These are phyloP conservation scores for Leccinum subgranulosum DNA, from an alignment of 768 basidiomycete species.

Conservation along the genomic window DNA sequence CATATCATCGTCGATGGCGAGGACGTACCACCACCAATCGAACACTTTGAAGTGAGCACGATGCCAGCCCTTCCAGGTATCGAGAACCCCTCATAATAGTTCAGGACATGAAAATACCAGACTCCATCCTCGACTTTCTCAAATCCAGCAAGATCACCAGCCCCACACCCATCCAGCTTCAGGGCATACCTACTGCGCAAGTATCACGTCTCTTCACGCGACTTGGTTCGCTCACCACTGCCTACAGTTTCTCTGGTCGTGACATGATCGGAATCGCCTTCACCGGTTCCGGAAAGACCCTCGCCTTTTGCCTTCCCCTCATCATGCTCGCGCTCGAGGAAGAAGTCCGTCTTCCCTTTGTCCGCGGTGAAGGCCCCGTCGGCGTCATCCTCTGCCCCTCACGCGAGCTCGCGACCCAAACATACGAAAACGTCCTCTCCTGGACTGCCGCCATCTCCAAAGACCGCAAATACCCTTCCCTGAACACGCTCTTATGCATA, in stretches of 20 bases:
- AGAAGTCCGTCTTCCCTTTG: slow-evolving; percentile 84
- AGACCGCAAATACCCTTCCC: slow-evolving; percentile 76
- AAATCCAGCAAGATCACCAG: slow-evolving; percentile 78
- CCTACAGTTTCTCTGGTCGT: slow-evolving; percentile 80
- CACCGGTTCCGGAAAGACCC: slow-evolving; percentile 97
- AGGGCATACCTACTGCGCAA: slow-evolving; percentile 94
- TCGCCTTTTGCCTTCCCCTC: slow-evolving; percentile 96
- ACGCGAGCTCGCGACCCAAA: slow-evolving; percentile 94
- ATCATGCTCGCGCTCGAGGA: slow-evolving; percentile 97
- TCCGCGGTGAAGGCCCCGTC: slow-evolving; percentile 95
- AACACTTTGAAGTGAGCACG: slow-evolving; percentile 67
- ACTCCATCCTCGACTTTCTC: slow-evolving; percentile 76
- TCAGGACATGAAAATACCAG: slow-evolving; percentile 99
- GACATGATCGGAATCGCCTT: slow-evolving; percentile 99
- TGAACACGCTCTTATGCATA: slow-evolving; percentile 90
- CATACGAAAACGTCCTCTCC: slow-evolving; percentile 87
- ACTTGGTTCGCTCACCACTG: slow-evolving; percentile 3
- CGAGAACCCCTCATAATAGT: slow-evolving; percentile 12
- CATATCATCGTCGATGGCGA: slow-evolving; percentile 97
- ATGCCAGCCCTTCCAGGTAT: not conserved
- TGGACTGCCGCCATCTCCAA: slow-evolving; percentile 85
- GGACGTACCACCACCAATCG: slow-evolving; percentile 89
- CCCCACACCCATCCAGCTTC: slow-evolving; percentile 96
- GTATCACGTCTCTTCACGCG: slow-evolving; percentile 26
- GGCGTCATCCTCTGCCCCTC: slow-evolving; percentile 96